Evolutionary conservation across 2,329 filamentous ascomycete genomes (phyloP), one percentile per base, ranked within the genome.

Genomic region (Passalora sequoiae): DNA sequence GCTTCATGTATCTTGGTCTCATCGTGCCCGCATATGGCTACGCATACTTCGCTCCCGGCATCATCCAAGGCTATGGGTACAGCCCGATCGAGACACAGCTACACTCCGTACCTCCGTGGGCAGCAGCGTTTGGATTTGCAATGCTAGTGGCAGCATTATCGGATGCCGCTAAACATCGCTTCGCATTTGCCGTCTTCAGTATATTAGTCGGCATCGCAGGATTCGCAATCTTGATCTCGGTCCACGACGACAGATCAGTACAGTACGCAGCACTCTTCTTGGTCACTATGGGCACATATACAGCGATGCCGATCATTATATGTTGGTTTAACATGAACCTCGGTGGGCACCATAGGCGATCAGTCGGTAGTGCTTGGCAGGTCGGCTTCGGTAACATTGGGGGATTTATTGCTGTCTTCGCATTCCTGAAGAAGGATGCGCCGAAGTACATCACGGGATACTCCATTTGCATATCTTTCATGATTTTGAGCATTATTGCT

Each of bases 251-350:
- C 61, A 70, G 69, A 0, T 50, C 74, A 9, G 67, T 86, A 5
- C 77, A 92, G 62, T 96, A 95, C 58, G 84, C 73, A 0, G 86
- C 84, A 0, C 74, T 96, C 0, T 94, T 94, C 70, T 70, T 96
- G 22, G 79, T 94, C 38, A 83, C 86, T 2, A 81, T 81, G 69
- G 59, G 59, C 28, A 53, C 54, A 3, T 96, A 94, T 66, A 81
- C 80, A 1, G 86, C 89, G n/a, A 89, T 95, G 84, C 89, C 91
- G 0, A 81, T 95, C 32, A 56, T 64, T 24, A 67, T 72, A 4
- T 76, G 73, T 50, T 76, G 72, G 72, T 74, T 74, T 62, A 73
- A 72, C 40, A 74, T 75, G 71, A 76, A 77, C 44, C 62, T 76
- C 1, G 62, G 72, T 9, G 70, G 71, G 1, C 74, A 76, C 44